These are phyloP conservation scores for Zychaea mexicana DNA, from an alignment of 371 early-diverging fungal genomes.

Conservation along the genomic window DNA sequence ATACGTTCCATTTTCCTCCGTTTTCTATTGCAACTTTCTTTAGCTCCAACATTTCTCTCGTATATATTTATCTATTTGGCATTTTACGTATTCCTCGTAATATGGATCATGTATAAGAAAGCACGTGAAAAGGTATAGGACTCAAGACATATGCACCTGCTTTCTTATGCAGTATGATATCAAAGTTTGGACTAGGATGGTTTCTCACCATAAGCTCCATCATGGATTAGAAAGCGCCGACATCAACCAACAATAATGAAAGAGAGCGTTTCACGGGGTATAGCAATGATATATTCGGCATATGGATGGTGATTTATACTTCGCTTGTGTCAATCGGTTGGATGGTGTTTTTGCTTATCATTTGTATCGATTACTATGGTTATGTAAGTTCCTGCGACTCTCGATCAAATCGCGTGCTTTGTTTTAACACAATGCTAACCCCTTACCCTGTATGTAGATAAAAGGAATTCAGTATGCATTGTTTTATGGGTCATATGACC, in stretches of 20 bases:
- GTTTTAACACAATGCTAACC: constrained; percentile 3
- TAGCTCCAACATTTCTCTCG: constrained; percentile 36
- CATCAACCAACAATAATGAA: not conserved
- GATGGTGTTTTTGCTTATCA: not conserved
- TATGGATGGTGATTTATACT: constrained; percentile 1
- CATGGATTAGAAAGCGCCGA: not conserved
- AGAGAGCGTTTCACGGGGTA: not conserved
- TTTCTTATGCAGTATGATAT: not conserved
- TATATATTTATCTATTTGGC: constrained; percentile 36
- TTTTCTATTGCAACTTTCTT: not conserved
- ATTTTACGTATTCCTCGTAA: constrained; percentile 32
- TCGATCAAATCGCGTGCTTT: not conserved
- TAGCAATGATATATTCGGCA: constrained; percentile 3
- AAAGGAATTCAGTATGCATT: constrained; percentile 33
- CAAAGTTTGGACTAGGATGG: not conserved
- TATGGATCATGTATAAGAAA: constrained; percentile 48
- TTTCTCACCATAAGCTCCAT: not conserved
- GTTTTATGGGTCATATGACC: constrained; percentile 57
- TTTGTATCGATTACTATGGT: not conserved
- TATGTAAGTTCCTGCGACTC: not conserved
- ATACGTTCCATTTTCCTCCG: not conserved
- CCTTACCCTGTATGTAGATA: constrained; percentile 47
- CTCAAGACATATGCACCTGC: not conserved
- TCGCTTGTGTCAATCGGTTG: not conserved
- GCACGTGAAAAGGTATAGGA: constrained; percentile 11